Conservation (phyloP, 805 yeast species). For the Candida qinlingensis region DNA sequence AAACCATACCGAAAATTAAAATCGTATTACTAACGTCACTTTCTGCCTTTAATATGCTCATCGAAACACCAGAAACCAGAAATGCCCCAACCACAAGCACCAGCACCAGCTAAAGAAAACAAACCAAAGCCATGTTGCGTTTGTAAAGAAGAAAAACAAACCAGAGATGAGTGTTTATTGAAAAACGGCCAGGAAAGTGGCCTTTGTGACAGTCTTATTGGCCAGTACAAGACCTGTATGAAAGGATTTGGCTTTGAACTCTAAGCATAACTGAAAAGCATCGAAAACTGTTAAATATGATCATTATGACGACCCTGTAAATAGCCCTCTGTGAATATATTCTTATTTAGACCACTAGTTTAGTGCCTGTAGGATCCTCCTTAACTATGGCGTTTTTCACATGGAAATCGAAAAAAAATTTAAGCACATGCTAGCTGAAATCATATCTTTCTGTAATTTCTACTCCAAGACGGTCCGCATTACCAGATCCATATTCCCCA, state of each 20-base stretch:
- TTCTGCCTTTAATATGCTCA: neutral
- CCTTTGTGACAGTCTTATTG: slow-evolving; percentile 69
- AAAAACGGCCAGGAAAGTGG: slow-evolving; percentile 78
- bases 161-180: slow-evolving; percentile 83
- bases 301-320: neutral
- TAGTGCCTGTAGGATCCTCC: neutral
- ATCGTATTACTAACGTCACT: neutral
- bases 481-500: slow-evolving; percentile 5
- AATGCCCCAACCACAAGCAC: slow-evolving; percentile 3
- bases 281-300: neutral
- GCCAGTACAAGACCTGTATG: slow-evolving; percentile 83
- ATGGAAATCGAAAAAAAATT: neutral
- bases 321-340: neutral
- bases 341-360: neutral
- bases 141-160: slow-evolving; percentile 75
- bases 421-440: no score
- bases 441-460: neutral
- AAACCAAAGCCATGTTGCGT: slow-evolving; percentile 97
- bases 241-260: slow-evolving; percentile 79
- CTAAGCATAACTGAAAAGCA: slow-evolving; percentile 12
- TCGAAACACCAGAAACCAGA: neutral
- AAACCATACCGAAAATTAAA: no score
- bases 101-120: slow-evolving; percentile 16
- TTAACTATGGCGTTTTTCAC: neutral
- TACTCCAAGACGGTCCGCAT: slow-evolving; percentile 5